Conservation (phyloP, 2,329 filamentous ascomycete genomes). For the Davidsoniella virescens region DNA sequence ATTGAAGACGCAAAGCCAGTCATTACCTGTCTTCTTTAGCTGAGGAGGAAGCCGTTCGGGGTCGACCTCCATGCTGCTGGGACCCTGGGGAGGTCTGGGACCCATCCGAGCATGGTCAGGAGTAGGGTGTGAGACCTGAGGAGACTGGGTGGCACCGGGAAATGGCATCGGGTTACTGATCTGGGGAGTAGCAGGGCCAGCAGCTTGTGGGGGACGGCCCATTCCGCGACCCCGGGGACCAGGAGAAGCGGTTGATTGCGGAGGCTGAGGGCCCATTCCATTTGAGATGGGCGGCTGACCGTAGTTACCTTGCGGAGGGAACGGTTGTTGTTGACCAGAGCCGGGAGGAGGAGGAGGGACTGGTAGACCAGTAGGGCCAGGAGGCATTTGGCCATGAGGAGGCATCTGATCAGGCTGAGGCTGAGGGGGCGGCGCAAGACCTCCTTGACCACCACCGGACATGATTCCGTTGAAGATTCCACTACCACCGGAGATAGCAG, state of each 20-base stretch:
- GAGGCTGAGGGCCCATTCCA: slow-evolving; percentile 68
- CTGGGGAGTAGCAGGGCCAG: slow-evolving; percentile 69
- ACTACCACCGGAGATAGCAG: slow-evolving; percentile 78
- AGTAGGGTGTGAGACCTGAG: slow-evolving; percentile 75
- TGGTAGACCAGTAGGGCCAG: slow-evolving; percentile 29
- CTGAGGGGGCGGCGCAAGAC: slow-evolving; percentile 61
- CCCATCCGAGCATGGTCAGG: slow-evolving; percentile 44
- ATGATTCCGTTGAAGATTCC: slow-evolving; percentile 94
- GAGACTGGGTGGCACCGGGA: slow-evolving; percentile 65
- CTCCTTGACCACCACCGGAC: slow-evolving; percentile 71
- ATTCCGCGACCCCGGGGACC: slow-evolving; percentile 54
- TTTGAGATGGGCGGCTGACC: slow-evolving; percentile 41
- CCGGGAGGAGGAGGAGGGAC: slow-evolving; percentile 41
- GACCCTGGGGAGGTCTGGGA: slow-evolving; percentile 20
- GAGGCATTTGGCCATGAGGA: slow-evolving; percentile 33
- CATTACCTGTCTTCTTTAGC: slow-evolving; percentile 73
- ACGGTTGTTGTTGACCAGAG: slow-evolving; percentile 53
- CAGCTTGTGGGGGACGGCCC: slow-evolving; percentile 44
- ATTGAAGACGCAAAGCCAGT: slow-evolving; percentile 98
- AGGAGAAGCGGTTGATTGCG: slow-evolving; percentile 71
- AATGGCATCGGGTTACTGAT: slow-evolving; percentile 80
- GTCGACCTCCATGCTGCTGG: slow-evolving; percentile 50
- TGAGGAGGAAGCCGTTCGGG: slow-evolving; percentile 70
- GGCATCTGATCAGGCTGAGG: slow-evolving; percentile 49
- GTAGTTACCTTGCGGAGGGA: slow-evolving; percentile 60